Evolutionary conservation across 2,329 filamentous ascomycete species (phyloP).

Genomic region (Alternaria longipes): DNA sequence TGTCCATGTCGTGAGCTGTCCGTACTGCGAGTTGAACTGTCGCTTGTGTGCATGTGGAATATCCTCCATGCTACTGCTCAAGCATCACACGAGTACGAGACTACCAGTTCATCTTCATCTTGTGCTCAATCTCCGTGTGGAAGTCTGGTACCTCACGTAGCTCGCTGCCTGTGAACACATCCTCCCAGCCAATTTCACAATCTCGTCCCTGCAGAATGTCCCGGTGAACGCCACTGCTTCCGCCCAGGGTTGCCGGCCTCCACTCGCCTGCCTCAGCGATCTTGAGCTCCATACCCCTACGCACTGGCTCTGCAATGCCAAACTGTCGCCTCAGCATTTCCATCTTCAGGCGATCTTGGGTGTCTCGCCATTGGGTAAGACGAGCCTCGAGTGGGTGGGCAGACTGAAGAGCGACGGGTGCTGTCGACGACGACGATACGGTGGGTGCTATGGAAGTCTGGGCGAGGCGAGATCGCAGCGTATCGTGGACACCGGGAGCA

Average conservation of each 20-base stretch:
- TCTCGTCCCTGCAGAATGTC: constrained; percentile 88
- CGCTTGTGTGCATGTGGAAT: not conserved
- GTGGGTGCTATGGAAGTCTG: constrained; percentile 55
- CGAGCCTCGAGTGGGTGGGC: constrained; percentile 92
- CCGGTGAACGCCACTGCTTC: constrained; percentile 78
- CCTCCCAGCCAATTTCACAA: constrained; percentile 85
- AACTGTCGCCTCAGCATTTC: constrained; percentile 85
- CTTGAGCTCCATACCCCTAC: constrained; percentile 93
- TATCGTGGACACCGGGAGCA: constrained; percentile 92
- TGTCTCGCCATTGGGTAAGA: constrained; percentile 87
- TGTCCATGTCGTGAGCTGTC: not conserved
- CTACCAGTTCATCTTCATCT: constrained; percentile 78
- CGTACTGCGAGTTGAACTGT: not conserved
- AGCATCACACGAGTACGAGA: not conserved
- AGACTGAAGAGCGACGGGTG: constrained; percentile 63
- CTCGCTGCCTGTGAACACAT: constrained; percentile 84
- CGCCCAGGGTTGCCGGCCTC: constrained; percentile 75
- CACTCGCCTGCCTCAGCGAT: constrained; percentile 83
- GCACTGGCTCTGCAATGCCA: constrained; percentile 90
- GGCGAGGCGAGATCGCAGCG: constrained; percentile 83
- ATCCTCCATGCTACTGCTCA: not conserved
- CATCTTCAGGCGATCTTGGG: constrained; percentile 89
- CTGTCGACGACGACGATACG: constrained; percentile 32
- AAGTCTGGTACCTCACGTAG: constrained; percentile 74
- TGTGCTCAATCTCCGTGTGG: constrained; percentile 93